Base-by-base conservation (phyloP, 306 rosid genomes). In the Prunus dulcis region DNA sequence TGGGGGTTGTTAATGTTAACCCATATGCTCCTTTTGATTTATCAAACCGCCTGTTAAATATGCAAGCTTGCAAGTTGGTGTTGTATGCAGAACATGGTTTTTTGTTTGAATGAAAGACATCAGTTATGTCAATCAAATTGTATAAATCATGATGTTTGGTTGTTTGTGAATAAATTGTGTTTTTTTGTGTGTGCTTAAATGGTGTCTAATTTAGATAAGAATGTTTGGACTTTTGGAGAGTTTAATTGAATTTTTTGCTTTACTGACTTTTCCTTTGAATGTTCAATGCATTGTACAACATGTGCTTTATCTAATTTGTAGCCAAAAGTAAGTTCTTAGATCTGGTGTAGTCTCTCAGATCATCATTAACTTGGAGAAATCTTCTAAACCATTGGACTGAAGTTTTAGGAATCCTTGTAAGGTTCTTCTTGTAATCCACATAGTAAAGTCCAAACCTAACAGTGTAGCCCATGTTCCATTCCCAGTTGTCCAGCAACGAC, bases 401-500 rank as follows among this genome's bases (percentile, higher is more conserved):
- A 79, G 80, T 75, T 86, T 94, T 94, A 19, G 97, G 96, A 81
- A 92, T 87, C 82, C 97, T 87, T 14, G 96, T 92, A 28, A 94
- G 98, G 68, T 94, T 94, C 60, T 86, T 89, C 82, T 80, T 87
- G 87, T 84, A 94, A 80, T 92, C 97, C 30, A 92, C 96, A 58
- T 86, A 94, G 81, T 90, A 94, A 50, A 94, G 97, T 11, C 96
- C 98, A 56, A 94, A 94, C 6, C 97, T 86, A n/a, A 87, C 93
- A 9, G 91, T 89, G 60, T 86, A 94, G 34, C 98, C 98, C 87
- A 83, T 18, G 82, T 94, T 94, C 97, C 98, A 94, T 74, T 94
- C 95, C 98, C 98, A 94, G 75, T 91, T 94, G 79, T 94, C 98
- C 41, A 94, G 96, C 83, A 94, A 83, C 30, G 98, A 92, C 98